A percentile compares a stretch with the other conserved stretches of the same genome.
phyloP scores from a whole-genome alignment of 495 filamentous ascomycete species.

The Terfezia boudieri region DNA sequence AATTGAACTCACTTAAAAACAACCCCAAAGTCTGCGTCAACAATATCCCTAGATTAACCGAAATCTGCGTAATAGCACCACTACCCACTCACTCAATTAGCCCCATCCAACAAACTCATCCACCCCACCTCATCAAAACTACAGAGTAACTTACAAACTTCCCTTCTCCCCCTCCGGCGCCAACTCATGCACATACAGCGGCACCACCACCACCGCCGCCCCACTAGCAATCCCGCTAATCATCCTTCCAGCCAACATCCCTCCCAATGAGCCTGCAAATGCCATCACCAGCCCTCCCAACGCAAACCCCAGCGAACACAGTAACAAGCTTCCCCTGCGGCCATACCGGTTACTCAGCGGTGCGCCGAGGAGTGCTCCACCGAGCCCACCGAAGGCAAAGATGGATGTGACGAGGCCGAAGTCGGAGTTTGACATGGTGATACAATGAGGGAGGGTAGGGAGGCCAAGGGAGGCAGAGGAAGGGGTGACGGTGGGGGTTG shows the following conservation, averaged over 20 bases:
- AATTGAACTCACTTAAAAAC: conserved; percentile 42
- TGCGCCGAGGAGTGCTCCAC: conserved; percentile 59
- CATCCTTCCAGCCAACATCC: conserved; percentile 51
- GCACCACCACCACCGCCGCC: conserved; percentile 73
- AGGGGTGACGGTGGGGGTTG: conserved; percentile 71
- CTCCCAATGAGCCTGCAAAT: conserved; percentile 37
- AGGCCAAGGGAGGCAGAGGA: conserved; percentile 44
- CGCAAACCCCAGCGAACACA: conserved; percentile 52
- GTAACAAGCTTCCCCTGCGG: conserved; percentile 44
- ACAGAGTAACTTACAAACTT: conserved; percentile 31
- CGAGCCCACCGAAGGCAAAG: conserved; percentile 72
- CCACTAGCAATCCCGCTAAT: conserved; percentile 69
- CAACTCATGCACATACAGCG: conserved; percentile 85
- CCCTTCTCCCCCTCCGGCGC: conserved; percentile 59
- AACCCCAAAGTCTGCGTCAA: conserved; percentile 63
- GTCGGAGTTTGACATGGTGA: conserved; percentile 1
- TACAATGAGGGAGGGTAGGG: neutral
- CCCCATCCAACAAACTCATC: neutral
- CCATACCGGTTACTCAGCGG: conserved; percentile 51
- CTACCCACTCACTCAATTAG: neutral
- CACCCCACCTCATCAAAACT: neutral
- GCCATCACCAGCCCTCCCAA: conserved; percentile 56
- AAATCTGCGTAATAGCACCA: conserved; percentile 78
- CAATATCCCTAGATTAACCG: conserved; percentile 84
- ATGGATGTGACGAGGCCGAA: conserved; percentile 49